Percentiles rank a stretch among this genome's conserved stretches.
Conservation (phyloP, 1,284 basidiomycete species). For the Trichosporon sp. region DNA sequence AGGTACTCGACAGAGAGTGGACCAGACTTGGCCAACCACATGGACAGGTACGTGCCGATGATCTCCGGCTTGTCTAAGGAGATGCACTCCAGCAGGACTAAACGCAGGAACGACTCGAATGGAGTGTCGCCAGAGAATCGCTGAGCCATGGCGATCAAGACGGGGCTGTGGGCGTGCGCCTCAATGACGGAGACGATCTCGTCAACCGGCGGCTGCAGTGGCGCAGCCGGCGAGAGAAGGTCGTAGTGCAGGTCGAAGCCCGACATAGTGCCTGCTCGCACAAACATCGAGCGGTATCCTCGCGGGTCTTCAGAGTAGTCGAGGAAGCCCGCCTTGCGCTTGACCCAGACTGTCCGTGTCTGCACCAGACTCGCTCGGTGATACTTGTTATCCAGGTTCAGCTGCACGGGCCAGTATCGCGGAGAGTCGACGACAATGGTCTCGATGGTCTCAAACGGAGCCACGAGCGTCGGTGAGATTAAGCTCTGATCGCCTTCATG, state of each 20-base stretch:
- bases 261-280: conserved; percentile 68
- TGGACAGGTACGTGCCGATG: conserved; percentile 63
- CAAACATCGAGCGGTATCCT: conserved; percentile 82
- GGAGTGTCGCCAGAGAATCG: conserved; percentile 58
- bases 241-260: conserved; percentile 67
- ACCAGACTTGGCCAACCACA: conserved; percentile 37
- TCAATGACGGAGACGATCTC: conserved; percentile 75
- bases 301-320: conserved; percentile 89
- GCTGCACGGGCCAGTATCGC: conserved; percentile 79
- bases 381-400: conserved; percentile 50
- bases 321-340: conserved; percentile 83
- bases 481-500: conserved; percentile 52
- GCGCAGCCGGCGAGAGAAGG: conserved; percentile 63
- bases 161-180: conserved; percentile 70
- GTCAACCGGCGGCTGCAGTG: conserved; percentile 57
- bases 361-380: conserved; percentile 65
- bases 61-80: conserved; percentile 79
- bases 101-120: conserved; percentile 63
- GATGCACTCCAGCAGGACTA: conserved; percentile 76
- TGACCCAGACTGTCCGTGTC: conserved; percentile 80
- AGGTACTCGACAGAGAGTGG: conserved; percentile 20
- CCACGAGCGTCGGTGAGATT: conserved; percentile 85
- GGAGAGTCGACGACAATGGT: conserved; percentile 82
- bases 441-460: conserved; percentile 70
- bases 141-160: conserved; percentile 69